Evolutionary conservation across 1,139 yeast species (phyloP).

Genomic region (Yamadazyma kanchanaburiensis): DNA sequence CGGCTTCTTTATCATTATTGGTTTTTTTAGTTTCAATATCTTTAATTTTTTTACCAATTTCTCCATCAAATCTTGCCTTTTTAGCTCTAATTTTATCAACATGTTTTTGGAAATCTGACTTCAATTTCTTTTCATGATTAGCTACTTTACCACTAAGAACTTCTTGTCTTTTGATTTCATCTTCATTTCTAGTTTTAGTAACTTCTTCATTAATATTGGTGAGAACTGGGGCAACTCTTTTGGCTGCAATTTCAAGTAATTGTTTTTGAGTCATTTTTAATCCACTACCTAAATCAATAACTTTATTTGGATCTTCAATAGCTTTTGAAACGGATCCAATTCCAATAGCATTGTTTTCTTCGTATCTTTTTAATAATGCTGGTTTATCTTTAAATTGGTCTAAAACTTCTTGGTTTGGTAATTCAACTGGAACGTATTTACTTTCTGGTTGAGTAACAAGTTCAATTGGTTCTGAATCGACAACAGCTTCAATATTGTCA

Average conservation of each 20-base stretch:
- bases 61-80: conserved; percentile 37
- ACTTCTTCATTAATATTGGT: conserved; percentile 51
- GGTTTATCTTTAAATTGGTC: conserved; percentile 49
- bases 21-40: conserved; percentile 26
- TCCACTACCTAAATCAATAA: conserved; percentile 54
- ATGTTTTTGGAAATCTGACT: conserved; percentile 40
- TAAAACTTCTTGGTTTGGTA: conserved; percentile 36
- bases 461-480: conserved; percentile 25
- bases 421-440: conserved; percentile 31
- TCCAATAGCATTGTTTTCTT: conserved; percentile 49
- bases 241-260: conserved; percentile 54
- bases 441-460: conserved; percentile 28
- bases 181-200: conserved; percentile 43
- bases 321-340: conserved; percentile 41
- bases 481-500: conserved; percentile 23
- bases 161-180: conserved; percentile 42
- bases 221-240: conserved; percentile 55
- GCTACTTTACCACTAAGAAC: conserved; percentile 35
- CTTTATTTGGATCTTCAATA: conserved; percentile 49
- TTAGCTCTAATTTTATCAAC: conserved; percentile 36
- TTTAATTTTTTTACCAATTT: conserved; percentile 34
- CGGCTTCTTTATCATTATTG: conserved; percentile 30
- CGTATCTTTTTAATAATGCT: conserved; percentile 42
- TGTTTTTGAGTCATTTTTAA: conserved; percentile 53
- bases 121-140: conserved; percentile 43